Base-by-base conservation (phyloP, 2,329 filamentous ascomycete species). In the Epichloe glyceriae region DNA sequence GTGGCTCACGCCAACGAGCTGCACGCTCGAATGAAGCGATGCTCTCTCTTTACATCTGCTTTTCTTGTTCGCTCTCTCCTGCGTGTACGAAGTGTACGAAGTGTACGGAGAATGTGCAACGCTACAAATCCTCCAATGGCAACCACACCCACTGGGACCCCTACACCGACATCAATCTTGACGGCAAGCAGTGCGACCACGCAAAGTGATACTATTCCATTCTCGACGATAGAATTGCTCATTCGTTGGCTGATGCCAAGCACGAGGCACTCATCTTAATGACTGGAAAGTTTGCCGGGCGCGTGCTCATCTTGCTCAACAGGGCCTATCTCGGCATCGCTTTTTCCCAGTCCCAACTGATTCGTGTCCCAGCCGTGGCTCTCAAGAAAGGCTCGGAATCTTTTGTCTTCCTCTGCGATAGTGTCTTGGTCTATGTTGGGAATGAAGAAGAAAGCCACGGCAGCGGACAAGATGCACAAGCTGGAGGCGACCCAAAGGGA, bases 381-480 rank as follows among this genome's bases (percentile, higher is more conserved):
- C 60, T 82, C 74, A 12, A 96, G 71, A 62, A 85, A 95, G 17
- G 70, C 76, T 35, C 86, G 78, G 70, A 95, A 96, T 42, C 77
- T 76, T 8, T 72, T 62, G 60, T 96, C 89, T 66, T 96, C 90
- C 15, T 76, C 61, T 1, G 82, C 78, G 55, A 96, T 94, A 0
- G 88, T 95, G 59, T 95, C 85, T 68, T 94, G 77, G n/a, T 82
- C 82, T 54, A 96, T 85, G 46, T 86, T 70, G 0, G 90, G 90
- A 47, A 95, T 66, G 52, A 78, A 76, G 58, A 88, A 78, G 8
- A 85, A 70, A 1, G 72, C 59, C 11, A 71, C 63, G 5, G 37
- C 67, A 0, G 86, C 88, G 2, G 82, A 83, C 46, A 95, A 71
- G n/a, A 94, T 67, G 57, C 87, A 93, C 50, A 95, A 67, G 22